Evolutionary conservation across 2,329 filamentous ascomycete species (phyloP).

Genomic region (Claviceps africana): DNA sequence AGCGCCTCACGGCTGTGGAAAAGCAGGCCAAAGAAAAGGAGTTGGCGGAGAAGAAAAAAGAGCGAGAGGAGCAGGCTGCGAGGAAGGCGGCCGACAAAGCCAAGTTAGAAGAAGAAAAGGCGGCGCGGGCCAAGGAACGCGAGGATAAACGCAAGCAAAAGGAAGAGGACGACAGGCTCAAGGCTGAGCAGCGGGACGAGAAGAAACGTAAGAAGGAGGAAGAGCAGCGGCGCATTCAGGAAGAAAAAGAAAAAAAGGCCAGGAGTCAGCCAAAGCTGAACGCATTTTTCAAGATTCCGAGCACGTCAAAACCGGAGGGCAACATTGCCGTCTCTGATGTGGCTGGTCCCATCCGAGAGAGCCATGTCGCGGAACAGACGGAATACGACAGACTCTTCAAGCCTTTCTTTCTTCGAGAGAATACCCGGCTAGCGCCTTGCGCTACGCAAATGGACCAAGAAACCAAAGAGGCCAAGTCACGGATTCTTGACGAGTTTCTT

Average conservation of each 20-base stretch:
- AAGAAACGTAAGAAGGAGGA: conserved; percentile 39
- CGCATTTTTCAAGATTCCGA: conserved; percentile 27
- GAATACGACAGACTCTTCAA: conserved; percentile 61
- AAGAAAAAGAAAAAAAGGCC: conserved; percentile 36
- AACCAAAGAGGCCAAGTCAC: conserved; percentile 35
- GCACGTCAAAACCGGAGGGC: conserved; percentile 26
- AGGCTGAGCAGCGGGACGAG: conserved; percentile 28
- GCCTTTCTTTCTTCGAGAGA: conserved; percentile 64
- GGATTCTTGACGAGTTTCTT: conserved; percentile 39
- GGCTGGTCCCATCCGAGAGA: conserved; percentile 16
- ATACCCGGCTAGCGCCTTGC: conserved; percentile 54
- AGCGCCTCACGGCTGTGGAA: conserved; percentile 24
- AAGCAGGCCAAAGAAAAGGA: conserved; percentile 18
- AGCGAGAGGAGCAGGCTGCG: conserved; percentile 18
- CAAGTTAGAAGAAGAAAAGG: conserved; percentile 26
- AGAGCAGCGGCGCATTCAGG: conserved; percentile 23
- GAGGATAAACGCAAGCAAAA: conserved; percentile 27
- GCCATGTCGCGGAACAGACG: conserved; percentile 21
- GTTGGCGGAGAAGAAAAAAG: conserved; percentile 20
- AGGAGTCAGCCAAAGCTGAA: conserved; percentile 32
- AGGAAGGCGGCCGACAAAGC: conserved; percentile 14
- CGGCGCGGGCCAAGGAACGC: conserved; percentile 22
- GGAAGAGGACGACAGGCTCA: conserved; percentile 25
- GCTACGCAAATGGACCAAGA: conserved; percentile 44
- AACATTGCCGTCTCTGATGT: conserved; percentile 18